Evolutionary conservation across 306 rosid species (phyloP), one percentile per base, ranked within the genome.

Genomic region (Quercus dentata): DNA sequence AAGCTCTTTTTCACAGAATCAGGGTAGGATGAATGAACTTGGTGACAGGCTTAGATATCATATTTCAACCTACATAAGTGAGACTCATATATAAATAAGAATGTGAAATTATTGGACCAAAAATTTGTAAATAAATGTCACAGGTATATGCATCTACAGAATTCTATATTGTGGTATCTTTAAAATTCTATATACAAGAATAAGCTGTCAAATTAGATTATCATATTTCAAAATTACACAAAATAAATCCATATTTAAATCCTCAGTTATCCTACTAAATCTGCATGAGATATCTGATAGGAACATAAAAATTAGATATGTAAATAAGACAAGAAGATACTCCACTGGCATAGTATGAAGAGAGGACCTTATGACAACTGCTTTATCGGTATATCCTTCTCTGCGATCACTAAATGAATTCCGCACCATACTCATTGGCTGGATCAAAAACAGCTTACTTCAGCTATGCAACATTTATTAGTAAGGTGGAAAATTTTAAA

Each of bases 371-470:
- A 92, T 83, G 68, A 74, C 86, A 82, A 95, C 97, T 75, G 99
- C 99, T 81, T 90, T 95, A 82, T 92, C 94, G 0, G 97, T 92
- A 78, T 95, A 91, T 79, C 99, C 99, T 80, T 95, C 98, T 79
- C 91, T 90, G n/a, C 91, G 89, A 8, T 85, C 91, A 70, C 95
- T 83, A 81, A 90, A 95, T 84, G 99, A 87, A 83, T 65, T 89
- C 76, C 99, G 93, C 82, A 89, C 94, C 81, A 75, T 73, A 79
- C 92, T 95, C 97, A 76, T 92, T 65, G 97, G 98, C 99, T 95
- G 82, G 83, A 87, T 78, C 70, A 79, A 69, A 78, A 72, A 68
- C 38, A 25, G 79, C 76, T 83, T 51, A 78, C 80, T 83, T 67
- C 78, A 79, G 57, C 41, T 62, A 82, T 57, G 21, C 74, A 52